Conservation (phyloP, 2,329 filamentous ascomycete genomes). For the Paraphoma chrysanthemicola region DNA sequence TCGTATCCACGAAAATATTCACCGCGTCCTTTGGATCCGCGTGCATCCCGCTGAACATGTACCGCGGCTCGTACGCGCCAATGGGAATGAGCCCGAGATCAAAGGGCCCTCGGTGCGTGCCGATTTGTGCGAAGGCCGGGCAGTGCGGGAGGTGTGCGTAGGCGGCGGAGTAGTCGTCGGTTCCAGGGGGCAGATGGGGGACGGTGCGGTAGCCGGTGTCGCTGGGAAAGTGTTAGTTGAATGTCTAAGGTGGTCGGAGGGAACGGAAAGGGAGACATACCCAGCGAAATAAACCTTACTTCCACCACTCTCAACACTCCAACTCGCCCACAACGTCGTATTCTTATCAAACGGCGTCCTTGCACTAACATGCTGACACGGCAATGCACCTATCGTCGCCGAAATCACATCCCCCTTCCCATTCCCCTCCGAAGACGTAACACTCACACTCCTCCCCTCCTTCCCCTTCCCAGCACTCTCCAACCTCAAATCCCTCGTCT, state of each 20-base stretch:
- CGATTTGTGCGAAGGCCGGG: constrained; percentile 86
- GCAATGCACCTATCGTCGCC: constrained; percentile 80
- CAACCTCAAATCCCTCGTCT: constrained; percentile 76
- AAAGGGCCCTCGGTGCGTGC: constrained; percentile 80
- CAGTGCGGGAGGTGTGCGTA: constrained; percentile 71
- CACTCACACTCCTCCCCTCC: neutral
- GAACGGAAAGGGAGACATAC: constrained; percentile 43
- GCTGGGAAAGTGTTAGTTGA: too few relatives aligned
- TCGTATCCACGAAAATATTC: constrained; percentile 86
- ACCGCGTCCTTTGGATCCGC: constrained; percentile 86
- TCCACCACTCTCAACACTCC: constrained; percentile 76
- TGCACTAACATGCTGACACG: constrained; percentile 82
- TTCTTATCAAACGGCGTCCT: constrained; percentile 73
- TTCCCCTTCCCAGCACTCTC: constrained; percentile 36
- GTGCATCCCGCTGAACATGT: constrained; percentile 81
- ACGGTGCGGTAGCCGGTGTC: constrained; percentile 92
- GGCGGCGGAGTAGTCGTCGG: constrained; percentile 75
- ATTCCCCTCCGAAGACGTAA: too few relatives aligned
- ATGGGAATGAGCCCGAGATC: constrained; percentile 93
- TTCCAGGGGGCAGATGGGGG: constrained; percentile 55
- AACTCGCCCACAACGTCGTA: constrained; percentile 86
- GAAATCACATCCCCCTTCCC: constrained; percentile 59
- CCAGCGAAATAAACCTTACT: constrained; percentile 85
- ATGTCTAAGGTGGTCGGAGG: neutral
- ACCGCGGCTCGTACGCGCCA: constrained; percentile 80